These are phyloP conservation scores for Pseudonectria buxi DNA, from an alignment of 2,329 filamentous ascomycete genomes.

Conservation along the genomic window DNA sequence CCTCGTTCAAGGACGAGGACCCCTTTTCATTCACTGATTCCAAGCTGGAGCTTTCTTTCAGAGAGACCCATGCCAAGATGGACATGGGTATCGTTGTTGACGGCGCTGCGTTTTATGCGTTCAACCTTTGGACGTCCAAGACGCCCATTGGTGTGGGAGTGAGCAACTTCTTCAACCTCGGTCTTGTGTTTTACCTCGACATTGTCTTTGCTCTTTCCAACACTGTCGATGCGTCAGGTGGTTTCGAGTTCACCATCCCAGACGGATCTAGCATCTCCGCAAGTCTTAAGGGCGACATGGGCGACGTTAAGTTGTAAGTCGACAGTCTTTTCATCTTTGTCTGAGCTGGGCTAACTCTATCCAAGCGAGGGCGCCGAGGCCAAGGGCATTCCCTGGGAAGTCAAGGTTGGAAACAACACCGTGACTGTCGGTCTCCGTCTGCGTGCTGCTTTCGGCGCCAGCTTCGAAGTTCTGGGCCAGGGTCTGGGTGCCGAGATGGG, in stretches of 20 bases:
- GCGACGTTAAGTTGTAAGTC: slow-evolving; percentile 1
- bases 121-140: background rate
- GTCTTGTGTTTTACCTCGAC: slow-evolving; percentile 3
- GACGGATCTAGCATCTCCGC: slow-evolving; percentile 1
- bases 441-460: slow-evolving; percentile 1
- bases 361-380: background rate
- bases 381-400: background rate
- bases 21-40: background rate
- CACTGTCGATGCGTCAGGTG: background rate
- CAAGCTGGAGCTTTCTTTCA: slow-evolving; percentile 1
- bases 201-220: background rate
- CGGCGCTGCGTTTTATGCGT: background rate
- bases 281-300: background rate
- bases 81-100: background rate
- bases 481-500: background rate
- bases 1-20: slow-evolving; percentile 1
- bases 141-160: too few species aligned
- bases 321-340: too few species aligned
- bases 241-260: slow-evolving; percentile 5
- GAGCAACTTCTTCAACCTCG: background rate
- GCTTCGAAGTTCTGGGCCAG: background rate
- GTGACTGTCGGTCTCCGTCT: slow-evolving; percentile 2
- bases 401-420: background rate
- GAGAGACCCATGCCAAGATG: background rate
- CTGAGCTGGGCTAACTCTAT: too few species aligned